These are phyloP conservation scores for Phytophthora idaei DNA, from an alignment of 352 stramenopile species.

Conservation along the genomic window DNA sequence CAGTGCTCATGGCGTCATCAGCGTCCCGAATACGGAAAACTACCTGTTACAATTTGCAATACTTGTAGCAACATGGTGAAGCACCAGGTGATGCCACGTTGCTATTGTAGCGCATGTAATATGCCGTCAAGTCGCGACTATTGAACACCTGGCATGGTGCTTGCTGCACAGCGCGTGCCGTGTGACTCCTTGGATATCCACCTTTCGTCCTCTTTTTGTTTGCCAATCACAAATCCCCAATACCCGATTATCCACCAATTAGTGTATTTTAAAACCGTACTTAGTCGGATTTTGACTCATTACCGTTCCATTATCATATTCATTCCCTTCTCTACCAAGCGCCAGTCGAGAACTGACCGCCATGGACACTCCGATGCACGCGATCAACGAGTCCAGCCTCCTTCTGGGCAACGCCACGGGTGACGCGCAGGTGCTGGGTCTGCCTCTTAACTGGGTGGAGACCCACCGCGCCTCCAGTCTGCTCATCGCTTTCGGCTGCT, in stretches of 20 bases:
- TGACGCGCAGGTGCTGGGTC: slow-evolving; percentile 56
- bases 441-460: slow-evolving; percentile 77
- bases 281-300: background rate
- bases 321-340: slow-evolving; percentile 24
- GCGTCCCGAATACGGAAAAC: too few species aligned
- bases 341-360: slow-evolving; percentile 1
- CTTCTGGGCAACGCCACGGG: slow-evolving; percentile 73
- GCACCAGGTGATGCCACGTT: too few species aligned
- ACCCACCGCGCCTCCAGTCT: slow-evolving; percentile 60
- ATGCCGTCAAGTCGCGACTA: too few species aligned
- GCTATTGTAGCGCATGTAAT: too few species aligned
- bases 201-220: slow-evolving; percentile 20
- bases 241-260: slow-evolving; percentile 10
- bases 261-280: background rate
- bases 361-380: slow-evolving; percentile 39
- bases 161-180: background rate
- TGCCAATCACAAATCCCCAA: slow-evolving; percentile 12
- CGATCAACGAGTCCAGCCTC: slow-evolving; percentile 73
- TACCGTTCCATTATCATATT: slow-evolving; percentile 17
- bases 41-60: too few species aligned
- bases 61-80: too few species aligned
- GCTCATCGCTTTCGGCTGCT: slow-evolving; percentile 64
- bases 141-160: too few species aligned
- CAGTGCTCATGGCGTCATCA: too few species aligned
- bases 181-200: slow-evolving; percentile 24